A percentile compares a stretch with the other conserved stretches of the same genome.
These are phyloP conservation scores for Colletotrichum sp. DNA, from an alignment of 2,329 filamentous ascomycete species.

Conservation along the genomic window DNA sequence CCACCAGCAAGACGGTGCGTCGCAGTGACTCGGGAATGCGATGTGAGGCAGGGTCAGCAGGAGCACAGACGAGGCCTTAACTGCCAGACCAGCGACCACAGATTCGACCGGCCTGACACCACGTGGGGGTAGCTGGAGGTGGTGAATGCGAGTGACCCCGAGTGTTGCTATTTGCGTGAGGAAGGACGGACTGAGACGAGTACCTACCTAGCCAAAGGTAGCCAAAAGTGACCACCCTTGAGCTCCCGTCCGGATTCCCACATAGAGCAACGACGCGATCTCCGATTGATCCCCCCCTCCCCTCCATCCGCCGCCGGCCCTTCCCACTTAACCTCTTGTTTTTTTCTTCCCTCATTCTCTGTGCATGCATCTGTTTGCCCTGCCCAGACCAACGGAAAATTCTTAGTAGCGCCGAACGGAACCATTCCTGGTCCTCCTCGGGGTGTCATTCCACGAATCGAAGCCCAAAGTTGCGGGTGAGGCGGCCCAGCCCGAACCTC, in stretches of 20 bases:
- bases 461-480: conserved; percentile 5
- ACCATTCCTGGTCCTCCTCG: conserved; percentile 5
- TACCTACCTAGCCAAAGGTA: not conserved
- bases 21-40: not conserved
- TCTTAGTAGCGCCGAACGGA: not conserved
- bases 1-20: not conserved
- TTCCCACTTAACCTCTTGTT: conserved; percentile 11
- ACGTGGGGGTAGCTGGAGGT: conserved; percentile 9
- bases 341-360: not conserved
- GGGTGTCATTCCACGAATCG: conserved; percentile 20
- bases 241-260: not conserved
- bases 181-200: not conserved
- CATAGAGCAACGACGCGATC: not conserved
- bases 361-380: not conserved
- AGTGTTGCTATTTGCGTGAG: not conserved
- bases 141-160: not conserved
- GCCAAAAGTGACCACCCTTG: too few species aligned
- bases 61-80: not conserved
- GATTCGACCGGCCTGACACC: not conserved
- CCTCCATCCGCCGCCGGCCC: not conserved
- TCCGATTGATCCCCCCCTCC: not conserved
- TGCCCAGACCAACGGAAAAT: conserved; percentile 12
- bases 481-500: conserved; percentile 13
- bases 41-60: not conserved
- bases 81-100: not conserved